Percentiles rank a stretch among this genome's conserved stretches.
Evolutionary conservation across 23 red algal genomes (phyloP).

Genomic region (Pyropia yezoensis): DNA sequence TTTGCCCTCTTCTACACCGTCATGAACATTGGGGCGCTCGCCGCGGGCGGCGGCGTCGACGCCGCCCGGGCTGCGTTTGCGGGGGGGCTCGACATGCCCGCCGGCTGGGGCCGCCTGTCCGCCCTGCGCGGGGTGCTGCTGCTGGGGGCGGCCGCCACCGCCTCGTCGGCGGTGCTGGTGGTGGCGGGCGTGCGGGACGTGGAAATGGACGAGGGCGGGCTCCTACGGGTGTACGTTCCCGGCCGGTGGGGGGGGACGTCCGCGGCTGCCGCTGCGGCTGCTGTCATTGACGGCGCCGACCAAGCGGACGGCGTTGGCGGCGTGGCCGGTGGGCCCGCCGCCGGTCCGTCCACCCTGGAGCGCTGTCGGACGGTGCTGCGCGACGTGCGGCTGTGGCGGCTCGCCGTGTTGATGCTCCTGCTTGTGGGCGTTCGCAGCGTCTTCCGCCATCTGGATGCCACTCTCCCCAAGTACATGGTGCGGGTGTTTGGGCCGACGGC

Average conservation of each 20-base stretch:
- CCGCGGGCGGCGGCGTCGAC: constrained; percentile 69
- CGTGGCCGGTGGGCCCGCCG: no score
- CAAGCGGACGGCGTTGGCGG: no score
- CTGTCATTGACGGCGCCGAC: no score
- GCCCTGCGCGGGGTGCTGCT: constrained; percentile 59
- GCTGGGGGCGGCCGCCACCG: constrained; percentile 52
- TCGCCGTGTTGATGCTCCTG: constrained; percentile 68
- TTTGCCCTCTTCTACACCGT: constrained; percentile 89
- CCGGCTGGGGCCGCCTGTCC: constrained; percentile 11
- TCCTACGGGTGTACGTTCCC: constrained; percentile 29
- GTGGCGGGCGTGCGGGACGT: constrained; percentile 62
- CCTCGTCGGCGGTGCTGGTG: constrained; percentile 28
- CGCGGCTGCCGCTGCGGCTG: no score
- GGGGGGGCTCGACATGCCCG: constrained; percentile 6
- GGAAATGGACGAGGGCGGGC: constrained; percentile 63
- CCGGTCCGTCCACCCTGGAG: background rate
- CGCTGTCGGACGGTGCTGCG: constrained; percentile 34
- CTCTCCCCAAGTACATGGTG: constrained; percentile 86
- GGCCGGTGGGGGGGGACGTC: constrained; percentile 6
- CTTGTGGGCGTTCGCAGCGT: constrained; percentile 76
- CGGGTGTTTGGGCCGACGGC: constrained; percentile 76
- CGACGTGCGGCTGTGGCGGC: constrained; percentile 73
- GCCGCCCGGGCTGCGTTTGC: constrained; percentile 22
- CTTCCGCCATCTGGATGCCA: constrained; percentile 82
- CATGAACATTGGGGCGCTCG: constrained; percentile 88